phyloP scores from a whole-genome alignment of 2,329 filamentous ascomycete genomes.

The Bipolaris cookei region DNA sequence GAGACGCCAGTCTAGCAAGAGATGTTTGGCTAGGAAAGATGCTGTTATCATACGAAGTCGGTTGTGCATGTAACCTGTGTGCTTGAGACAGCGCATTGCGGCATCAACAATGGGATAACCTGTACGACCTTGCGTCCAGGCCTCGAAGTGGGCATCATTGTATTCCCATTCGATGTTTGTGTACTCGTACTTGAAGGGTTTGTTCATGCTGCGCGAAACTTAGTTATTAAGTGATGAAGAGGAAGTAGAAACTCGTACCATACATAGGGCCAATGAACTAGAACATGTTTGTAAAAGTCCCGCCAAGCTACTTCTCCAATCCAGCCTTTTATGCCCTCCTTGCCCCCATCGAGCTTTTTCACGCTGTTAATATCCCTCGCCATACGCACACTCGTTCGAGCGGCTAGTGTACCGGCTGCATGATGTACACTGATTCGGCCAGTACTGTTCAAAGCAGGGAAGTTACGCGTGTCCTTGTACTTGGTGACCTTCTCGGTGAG shows the following conservation, averaged over 20 bases:
- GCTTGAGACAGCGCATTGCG: slow-evolving; percentile 58
- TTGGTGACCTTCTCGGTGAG: slow-evolving; percentile 54
- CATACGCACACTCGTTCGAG: slow-evolving; percentile 54
- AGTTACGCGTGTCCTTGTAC: slow-evolving; percentile 52
- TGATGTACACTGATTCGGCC: slow-evolving; percentile 54
- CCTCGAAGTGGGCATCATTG: slow-evolving; percentile 62
- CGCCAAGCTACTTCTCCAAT: slow-evolving; percentile 61
- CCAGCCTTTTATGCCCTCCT: slow-evolving; percentile 54
- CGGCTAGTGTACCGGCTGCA: slow-evolving; percentile 53
- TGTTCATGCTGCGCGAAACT: slow-evolving; percentile 64
- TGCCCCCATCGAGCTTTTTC: slow-evolving; percentile 60
- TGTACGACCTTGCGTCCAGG: slow-evolving; percentile 63
- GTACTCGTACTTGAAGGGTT: slow-evolving; percentile 83
- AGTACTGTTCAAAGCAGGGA: slow-evolving; percentile 52
- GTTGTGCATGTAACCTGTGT: slow-evolving; percentile 61
- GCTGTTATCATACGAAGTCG: slow-evolving; percentile 59
- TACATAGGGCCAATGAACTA: slow-evolving; percentile 84
- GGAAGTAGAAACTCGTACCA: slow-evolving; percentile 59
- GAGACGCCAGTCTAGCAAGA: slow-evolving; percentile 58
- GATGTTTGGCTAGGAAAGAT: slow-evolving; percentile 58
- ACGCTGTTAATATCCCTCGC: slow-evolving; percentile 59
- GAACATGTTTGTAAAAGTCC: slow-evolving; percentile 65
- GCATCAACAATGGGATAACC: slow-evolving; percentile 59
- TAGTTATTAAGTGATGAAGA: neutral
- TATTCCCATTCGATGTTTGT: slow-evolving; percentile 80